These are phyloP conservation scores for Haplographium delicatum DNA, from an alignment of 495 filamentous ascomycete genomes.

Conservation along the genomic window DNA sequence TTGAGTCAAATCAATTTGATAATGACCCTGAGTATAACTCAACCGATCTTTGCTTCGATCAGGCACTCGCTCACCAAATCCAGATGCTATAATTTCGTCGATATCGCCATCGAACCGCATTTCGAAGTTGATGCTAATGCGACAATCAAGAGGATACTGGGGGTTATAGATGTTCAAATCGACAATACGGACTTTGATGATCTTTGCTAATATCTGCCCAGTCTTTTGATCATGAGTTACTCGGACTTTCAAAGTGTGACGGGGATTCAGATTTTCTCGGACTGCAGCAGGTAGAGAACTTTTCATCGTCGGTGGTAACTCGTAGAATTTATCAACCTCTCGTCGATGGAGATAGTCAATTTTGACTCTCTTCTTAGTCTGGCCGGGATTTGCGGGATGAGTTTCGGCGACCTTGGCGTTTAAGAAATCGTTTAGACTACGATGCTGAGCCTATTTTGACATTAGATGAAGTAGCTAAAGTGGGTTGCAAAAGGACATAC, in stretches of 20 bases:
- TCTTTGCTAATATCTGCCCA: constrained; percentile 67
- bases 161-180: constrained; percentile 80
- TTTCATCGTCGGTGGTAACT: constrained; percentile 46
- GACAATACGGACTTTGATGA: constrained; percentile 81
- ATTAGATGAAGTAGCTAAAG: too few species aligned
- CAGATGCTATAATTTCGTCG: constrained; percentile 36
- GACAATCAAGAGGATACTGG: constrained; percentile 67
- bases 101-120: constrained; percentile 73
- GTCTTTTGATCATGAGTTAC: constrained; percentile 73
- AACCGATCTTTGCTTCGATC: constrained; percentile 81
- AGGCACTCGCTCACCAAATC: constrained; percentile 25
- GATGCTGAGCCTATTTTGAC: constrained; percentile 62
- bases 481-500: constrained; percentile 43
- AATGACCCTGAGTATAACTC: constrained; percentile 78
- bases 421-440: constrained; percentile 69
- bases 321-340: constrained; percentile 77
- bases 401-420: constrained; percentile 60
- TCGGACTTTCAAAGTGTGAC: constrained; percentile 63
- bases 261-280: constrained; percentile 44
- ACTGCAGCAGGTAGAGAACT: constrained; percentile 29
- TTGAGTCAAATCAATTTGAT: constrained; percentile 87
- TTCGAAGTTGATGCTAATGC: constrained; percentile 87
- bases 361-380: constrained; percentile 45
- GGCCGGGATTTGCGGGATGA: constrained; percentile 38
- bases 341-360: constrained; percentile 76